phyloP scores from a whole-genome alignment of 306 rosid species.

The Dryas alaskensis region DNA sequence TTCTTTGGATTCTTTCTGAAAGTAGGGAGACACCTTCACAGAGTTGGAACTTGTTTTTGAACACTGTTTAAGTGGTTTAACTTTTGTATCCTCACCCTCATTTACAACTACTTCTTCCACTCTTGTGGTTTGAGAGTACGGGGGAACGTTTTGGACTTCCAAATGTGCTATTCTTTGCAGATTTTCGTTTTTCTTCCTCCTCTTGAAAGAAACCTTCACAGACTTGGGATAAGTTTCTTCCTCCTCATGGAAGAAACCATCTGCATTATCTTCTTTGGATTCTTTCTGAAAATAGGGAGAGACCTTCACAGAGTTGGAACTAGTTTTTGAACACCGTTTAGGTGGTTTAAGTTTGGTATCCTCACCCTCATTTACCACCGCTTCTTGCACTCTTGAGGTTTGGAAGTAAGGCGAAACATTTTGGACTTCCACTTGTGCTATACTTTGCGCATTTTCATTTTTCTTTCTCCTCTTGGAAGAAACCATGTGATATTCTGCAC shows the following conservation, averaged over 20 bases:
- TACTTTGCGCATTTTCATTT: neutral
- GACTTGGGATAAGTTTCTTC: too few relatives aligned
- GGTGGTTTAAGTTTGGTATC: neutral
- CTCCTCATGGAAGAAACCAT: too few relatives aligned
- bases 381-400: slow-evolving; percentile 15
- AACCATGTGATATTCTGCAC: neutral
- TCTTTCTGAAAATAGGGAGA: slow-evolving; percentile 34
- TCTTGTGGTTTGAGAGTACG: slow-evolving; percentile 13
- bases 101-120: slow-evolving; percentile 11
- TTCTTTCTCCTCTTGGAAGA: slow-evolving; percentile 7
- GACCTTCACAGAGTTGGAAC: slow-evolving; percentile 18
- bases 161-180: neutral
- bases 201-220: neutral
- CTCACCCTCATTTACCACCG: neutral
- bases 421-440: neutral
- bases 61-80: neutral
- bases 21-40: slow-evolving; percentile 34
- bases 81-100: neutral
- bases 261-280: neutral
- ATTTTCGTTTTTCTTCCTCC: slow-evolving; percentile 2
- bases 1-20: slow-evolving; percentile 11
- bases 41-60: slow-evolving; percentile 16
- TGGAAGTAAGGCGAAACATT: slow-evolving; percentile 27
- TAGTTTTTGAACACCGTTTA: slow-evolving; percentile 9
- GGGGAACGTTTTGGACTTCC: slow-evolving; percentile 23